These are phyloP conservation scores for Coemansia sp. DNA, from an alignment of 192 early-diverging fungal species.

Conservation along the genomic window DNA sequence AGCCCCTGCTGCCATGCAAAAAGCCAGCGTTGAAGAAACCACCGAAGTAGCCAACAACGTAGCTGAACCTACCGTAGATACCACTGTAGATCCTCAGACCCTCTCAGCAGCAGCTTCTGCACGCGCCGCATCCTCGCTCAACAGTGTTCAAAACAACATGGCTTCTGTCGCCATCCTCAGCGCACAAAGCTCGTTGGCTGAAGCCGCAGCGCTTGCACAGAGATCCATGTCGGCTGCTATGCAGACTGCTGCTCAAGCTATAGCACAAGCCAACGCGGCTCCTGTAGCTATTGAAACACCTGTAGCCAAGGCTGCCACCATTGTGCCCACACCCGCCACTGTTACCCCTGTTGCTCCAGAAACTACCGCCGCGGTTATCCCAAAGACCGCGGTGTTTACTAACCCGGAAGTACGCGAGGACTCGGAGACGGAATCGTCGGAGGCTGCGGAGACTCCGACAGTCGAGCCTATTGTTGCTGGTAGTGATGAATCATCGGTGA, in stretches of 20 bases:
- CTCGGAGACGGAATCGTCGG: background rate
- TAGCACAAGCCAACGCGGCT: constrained; percentile 3
- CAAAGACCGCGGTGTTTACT: background rate
- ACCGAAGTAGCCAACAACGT: background rate
- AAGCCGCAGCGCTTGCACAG: constrained; percentile 15
- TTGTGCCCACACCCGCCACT: background rate
- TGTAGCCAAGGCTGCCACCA: background rate
- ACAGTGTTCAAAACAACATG: constrained; percentile 9
- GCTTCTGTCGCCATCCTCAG: constrained; percentile 8
- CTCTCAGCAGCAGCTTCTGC: background rate
- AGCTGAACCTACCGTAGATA: background rate
- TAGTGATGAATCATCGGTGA: background rate
- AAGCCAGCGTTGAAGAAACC: background rate
- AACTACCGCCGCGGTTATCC: background rate
- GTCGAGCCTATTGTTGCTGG: background rate
- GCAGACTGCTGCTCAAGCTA: constrained; percentile 12
- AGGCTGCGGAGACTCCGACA: background rate
- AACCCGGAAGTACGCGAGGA: constrained; percentile 7
- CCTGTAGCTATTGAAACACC: constrained; percentile 1
- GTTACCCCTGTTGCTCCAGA: background rate
- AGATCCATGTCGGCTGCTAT: constrained; percentile 18
- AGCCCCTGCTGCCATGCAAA: background rate
- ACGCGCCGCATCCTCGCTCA: background rate
- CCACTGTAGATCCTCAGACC: background rate
- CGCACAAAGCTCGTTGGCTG: constrained; percentile 16